Evolutionary conservation across 352 stramenopile genomes (phyloP), one percentile per base, ranked within the genome.

Genomic region (Phytophthora sansomeana): DNA sequence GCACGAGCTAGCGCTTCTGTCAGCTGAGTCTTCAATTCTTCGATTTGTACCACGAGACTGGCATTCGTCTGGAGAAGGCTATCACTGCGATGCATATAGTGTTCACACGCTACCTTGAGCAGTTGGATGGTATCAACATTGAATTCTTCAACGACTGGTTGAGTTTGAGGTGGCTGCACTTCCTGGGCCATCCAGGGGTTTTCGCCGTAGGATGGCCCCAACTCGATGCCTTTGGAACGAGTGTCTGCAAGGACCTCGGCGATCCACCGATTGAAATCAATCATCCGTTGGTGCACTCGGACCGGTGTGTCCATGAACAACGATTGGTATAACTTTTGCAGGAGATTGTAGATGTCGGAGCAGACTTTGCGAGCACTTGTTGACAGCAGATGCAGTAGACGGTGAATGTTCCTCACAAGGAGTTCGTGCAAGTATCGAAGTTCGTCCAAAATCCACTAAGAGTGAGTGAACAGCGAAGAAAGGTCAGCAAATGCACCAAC

Each of bases 221-320:
- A 60, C 30, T 68, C 52, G 29, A 74, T 74, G 16, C 57, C 50
- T 57, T 77, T 57, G 7, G 63, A 58, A 10, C 44, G 44, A 6
- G 57, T 63, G 33, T 64, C 51, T 11, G 54, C 29, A 38, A 81
- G 56, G 55, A 77, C 39, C 2, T 72, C 67, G 14, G 55, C 33
- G 9, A 81, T 55, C 71, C 70, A 81, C 56, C 41, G 58, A 39
- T 74, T 79, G 32, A 66, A 79, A 24, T 67, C 67, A 19, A 77
- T 58, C 67, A 79, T 69, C 17, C 46, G 17, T 10, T 65, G 39
- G 42, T 70, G 29, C 10, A 64, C 13, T 49, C 21, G 52, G 13
- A 17, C 30, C 11, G 63, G 58, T 39, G 63, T 53, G 56, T 65
- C 41, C 13, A 44, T 17, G 41, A 72, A 66, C 41, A 77, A 28